Evolutionary conservation across 2,329 filamentous ascomycete genomes (phyloP), one percentile per base, ranked within the genome.

Genomic region (Monilinia aucupariae): DNA sequence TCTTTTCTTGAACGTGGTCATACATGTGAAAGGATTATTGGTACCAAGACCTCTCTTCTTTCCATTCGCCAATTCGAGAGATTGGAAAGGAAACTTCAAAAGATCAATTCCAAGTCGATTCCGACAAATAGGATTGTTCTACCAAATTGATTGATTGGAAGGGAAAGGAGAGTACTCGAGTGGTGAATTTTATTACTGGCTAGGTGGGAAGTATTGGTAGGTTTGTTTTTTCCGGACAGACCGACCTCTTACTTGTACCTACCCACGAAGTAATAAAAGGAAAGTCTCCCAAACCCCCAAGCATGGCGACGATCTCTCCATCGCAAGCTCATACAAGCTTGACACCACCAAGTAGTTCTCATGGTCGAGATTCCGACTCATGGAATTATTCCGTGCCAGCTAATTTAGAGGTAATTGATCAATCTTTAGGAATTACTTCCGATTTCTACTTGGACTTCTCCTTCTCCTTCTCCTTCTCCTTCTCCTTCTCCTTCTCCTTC

Each of bases 261-360:
- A n/a, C n/a, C n/a, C n/a, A n/a, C n/a, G n/a, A n/a, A n/a, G n/a
- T n/a, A n/a, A 30, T 30, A 30, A 30, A 30, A 30, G 27, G 27
- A 30, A 30, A 30, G 27, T 30, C 27, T 30, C 6, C 3, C 3
- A 30, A 3, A 30, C 6, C 27, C 27, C 27, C 6, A 3, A 30
- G 34, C 43, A 74, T 74, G 73, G 72, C 73, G 72, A 73, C 71
- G 68, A 73, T 74, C 67, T 72, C 73, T 63, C 71, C 71, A 60
- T 69, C 72, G 69, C 73, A 74, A 64, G 72, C 70, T 69, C 67
- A 67, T 22, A 71, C 55, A 67, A 64, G 69, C 48, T 65, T 74
- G 63, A 73, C 72, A 63, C 70, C 72, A 15, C 71, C 71, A 27
- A 70, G 68, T 50, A 74, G 71, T 62, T 72, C 72, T 48, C 71